A percentile compares a stretch with the other conserved stretches of the same genome.
Conservation (phyloP, 176 grass and related monocot species). For the Pontederia paniculata region DNA sequence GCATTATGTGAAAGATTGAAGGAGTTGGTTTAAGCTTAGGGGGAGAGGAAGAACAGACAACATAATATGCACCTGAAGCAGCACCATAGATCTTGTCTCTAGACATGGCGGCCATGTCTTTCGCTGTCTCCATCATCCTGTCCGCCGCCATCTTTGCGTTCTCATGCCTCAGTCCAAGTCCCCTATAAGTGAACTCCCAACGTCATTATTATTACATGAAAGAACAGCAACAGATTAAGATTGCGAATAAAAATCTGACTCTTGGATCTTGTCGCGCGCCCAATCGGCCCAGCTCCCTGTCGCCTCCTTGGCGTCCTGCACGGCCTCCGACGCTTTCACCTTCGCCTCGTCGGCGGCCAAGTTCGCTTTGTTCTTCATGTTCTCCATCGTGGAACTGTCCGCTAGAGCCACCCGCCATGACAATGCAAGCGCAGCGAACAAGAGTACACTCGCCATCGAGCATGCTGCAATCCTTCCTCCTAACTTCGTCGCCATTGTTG, state of each 20-base stretch:
- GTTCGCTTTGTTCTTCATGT: background rate
- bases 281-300: background rate
- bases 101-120: background rate
- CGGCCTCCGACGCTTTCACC: background rate
- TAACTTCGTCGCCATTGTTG: background rate
- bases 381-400: background rate
- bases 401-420: too few relatives aligned
- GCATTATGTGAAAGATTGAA: too few relatives aligned
- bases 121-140: background rate
- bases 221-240: background rate
- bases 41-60: too few relatives aligned
- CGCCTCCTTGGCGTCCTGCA: background rate
- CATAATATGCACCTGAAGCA: constrained; percentile 3
- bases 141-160: background rate
- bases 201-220: background rate
- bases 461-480: background rate
- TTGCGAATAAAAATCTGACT: background rate
- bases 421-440: background rate
- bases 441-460: background rate
- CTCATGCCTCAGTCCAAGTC: background rate
- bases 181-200: background rate
- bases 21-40: too few relatives aligned
- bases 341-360: background rate
- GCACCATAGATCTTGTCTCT: background rate
- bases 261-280: constrained; percentile 1